Percentiles rank a stretch among this genome's conserved stretches.
These are phyloP conservation scores for Camellia granthamiana DNA, from an alignment of 148 eudicot species.

Conservation along the genomic window DNA sequence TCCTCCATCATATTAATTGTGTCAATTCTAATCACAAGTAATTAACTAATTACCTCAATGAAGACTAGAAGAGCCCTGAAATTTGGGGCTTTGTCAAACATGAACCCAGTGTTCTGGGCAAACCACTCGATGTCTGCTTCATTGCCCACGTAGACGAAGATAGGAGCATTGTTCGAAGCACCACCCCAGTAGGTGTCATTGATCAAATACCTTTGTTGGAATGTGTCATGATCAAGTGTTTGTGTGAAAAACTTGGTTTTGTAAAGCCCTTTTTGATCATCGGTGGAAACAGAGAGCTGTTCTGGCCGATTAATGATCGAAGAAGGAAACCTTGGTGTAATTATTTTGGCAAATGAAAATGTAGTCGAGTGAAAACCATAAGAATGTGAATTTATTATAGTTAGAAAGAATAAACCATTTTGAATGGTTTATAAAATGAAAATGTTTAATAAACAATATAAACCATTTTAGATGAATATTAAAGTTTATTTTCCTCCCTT, in stretches of 20 bases:
- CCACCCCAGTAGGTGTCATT: conserved; percentile 76
- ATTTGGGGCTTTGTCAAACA: conserved; percentile 69
- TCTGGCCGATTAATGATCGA: conserved; percentile 36
- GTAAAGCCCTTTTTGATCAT: conserved; percentile 25
- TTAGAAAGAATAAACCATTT: no score
- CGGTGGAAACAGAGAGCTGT: conserved; percentile 17
- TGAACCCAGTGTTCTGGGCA: conserved; percentile 72
- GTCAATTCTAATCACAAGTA: no score
- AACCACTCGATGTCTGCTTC: conserved; percentile 95
- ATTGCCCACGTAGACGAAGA: conserved; percentile 76
- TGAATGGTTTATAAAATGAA: no score
- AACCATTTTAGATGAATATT: no score
- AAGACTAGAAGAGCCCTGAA: conserved; percentile 76
- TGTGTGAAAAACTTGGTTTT: conserved; percentile 67
- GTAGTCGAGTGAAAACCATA: conserved; percentile 1
- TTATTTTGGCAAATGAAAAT: conserved; percentile 24
- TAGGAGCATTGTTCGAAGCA: conserved; percentile 51
- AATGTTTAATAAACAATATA: no score
- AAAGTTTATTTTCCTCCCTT: no score
- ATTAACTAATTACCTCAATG: conserved; percentile 53
- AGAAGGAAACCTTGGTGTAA: conserved; percentile 45
- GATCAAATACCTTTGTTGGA: conserved; percentile 73
- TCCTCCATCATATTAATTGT: no score
- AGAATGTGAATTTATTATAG: neutral
- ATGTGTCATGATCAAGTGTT: conserved; percentile 66